Evolutionary conservation across 495 filamentous ascomycete species (phyloP), one percentile per base, ranked within the genome.

Genomic region (Lepraria neglecta): DNA sequence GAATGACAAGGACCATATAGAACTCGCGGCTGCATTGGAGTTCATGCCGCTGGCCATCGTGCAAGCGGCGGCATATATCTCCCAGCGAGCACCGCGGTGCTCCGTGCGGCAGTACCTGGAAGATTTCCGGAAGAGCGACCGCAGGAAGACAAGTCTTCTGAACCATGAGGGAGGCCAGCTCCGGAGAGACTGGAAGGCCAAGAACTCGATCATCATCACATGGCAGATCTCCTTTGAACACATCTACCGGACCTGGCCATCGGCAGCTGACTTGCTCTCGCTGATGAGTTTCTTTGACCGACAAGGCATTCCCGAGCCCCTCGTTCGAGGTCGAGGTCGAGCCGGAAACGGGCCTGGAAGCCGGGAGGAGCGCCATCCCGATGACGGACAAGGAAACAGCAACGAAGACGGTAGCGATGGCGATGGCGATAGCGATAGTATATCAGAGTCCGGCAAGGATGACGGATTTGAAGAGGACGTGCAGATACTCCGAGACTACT

Each of bases 201-300:
- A 69, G 35, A 79, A 78, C 60, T 75, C 74, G 15, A 75, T 80
- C 50, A 65, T 79, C 35, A 60, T 69, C 21, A 80, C 75, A n/a
- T 79, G 71, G 75, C 72, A 77, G 55, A 76, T 80, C 51, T 78
- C 74, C 30, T 82, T 80, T 59, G 70, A 79, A 15, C 51, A 77
- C 61, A 74, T 81, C 33, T 69, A 62, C 10, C 5, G 67, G 47
- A 67, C 7, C 17, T 42, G 59, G 40, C 67, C 51, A 54, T 65
- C 66, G 21, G 69, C 70, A 31, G 67, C 68, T 43, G 64, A 66
- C 40, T 57, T 71, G 7, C 60, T 74, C 28, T 74, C 71, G 28
- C 59, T 70, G 4, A 74, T 73, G 68, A 69, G 69, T 53, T 69
- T 72, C 44, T 70, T 73, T 51, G 65, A 74, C 47, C 60, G 71